Evolutionary conservation across 306 rosid species (phyloP), one percentile per base, ranked within the genome.

Genomic region (Cucurbita pepo): DNA sequence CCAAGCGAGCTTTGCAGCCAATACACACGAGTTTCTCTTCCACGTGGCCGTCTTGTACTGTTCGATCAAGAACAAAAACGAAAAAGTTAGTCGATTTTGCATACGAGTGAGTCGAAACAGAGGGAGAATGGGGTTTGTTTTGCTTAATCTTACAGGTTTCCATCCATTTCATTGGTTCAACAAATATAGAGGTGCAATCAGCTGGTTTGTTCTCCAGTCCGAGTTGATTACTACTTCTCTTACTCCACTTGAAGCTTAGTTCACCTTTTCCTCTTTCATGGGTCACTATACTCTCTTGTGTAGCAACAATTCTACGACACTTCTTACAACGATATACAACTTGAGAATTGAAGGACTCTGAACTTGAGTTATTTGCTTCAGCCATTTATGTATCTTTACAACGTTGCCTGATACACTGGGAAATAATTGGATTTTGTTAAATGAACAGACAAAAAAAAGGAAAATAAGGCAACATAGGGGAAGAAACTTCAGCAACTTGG

Each of bases 81-180:
- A 65, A 6, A 6, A 48, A 55, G 53, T 51, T n/a, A 40, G 40
- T 50, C 19, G 34, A 62, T 38, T 57, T 57, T 3, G 13, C 8
- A 30, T 8, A 36, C 1, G 47, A 61, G 21, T 22, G 2, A 57
- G 57, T 63, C 13, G 15, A 77, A 15, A 55, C 19, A 18, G 5
- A 72, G 40, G 21, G 40, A 47, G 44, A 36, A 66, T 5, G 73
- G 76, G 15, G 43, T 40, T 38, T 62, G 69, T 3, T 62, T 61
- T 21, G 54, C 73, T 62, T 60, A 56, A 18, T 34, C 58, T 79
- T 74, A 90, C 96, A 88, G 84, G 95, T 43, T 82, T 86, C 90
- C 96, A 90, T 90, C 96, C 96, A 90, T 62, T 88, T 86, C 96
- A 90, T 85, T 43, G 90, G 95, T 75, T 88, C 95, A 12, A 90